phyloP scores from a whole-genome alignment of 163 green algal genomes.

The Trebouxia gelatinosa region DNA sequence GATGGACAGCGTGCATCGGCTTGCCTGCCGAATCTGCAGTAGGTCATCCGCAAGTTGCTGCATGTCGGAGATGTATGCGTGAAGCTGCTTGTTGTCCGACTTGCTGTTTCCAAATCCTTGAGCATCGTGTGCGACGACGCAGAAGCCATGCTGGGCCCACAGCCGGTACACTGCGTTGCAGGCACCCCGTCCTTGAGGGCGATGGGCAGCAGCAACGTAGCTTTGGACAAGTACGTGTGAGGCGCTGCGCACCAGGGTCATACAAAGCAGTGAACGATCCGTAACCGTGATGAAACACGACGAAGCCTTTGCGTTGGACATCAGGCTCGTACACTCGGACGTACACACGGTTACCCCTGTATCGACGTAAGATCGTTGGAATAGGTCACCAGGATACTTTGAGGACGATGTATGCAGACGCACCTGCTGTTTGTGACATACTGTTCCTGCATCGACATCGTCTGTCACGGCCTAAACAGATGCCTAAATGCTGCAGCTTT shows the following conservation, averaged over 20 bases:
- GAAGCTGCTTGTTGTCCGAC: background rate
- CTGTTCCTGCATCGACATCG: too few species aligned
- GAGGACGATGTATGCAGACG: too few species aligned
- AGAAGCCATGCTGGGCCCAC: background rate
- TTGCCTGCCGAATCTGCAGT: constrained; percentile 9
- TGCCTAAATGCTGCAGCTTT: too few species aligned
- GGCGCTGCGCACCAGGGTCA: background rate
- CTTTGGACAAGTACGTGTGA: too few species aligned
- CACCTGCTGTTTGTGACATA: too few species aligned
- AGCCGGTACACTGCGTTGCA: background rate
- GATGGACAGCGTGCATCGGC: too few species aligned
- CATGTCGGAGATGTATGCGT: constrained; percentile 9
- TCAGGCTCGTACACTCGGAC: background rate
- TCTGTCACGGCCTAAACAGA: too few species aligned
- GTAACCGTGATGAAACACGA: constrained; percentile 22
- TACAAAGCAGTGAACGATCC: background rate
- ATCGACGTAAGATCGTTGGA: too few species aligned
- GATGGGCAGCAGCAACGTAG: too few species aligned
- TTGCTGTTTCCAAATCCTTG: background rate
- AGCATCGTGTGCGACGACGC: constrained; percentile 1
- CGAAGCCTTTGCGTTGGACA: background rate
- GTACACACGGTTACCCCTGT: constrained; percentile 12
- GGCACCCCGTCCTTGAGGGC: too few species aligned
- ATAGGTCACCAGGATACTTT: too few species aligned
- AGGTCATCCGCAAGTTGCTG: constrained; percentile 12